Evolutionary conservation across 164 flowering plant species (phyloP).

Genomic region (Aristolochia californica): DNA sequence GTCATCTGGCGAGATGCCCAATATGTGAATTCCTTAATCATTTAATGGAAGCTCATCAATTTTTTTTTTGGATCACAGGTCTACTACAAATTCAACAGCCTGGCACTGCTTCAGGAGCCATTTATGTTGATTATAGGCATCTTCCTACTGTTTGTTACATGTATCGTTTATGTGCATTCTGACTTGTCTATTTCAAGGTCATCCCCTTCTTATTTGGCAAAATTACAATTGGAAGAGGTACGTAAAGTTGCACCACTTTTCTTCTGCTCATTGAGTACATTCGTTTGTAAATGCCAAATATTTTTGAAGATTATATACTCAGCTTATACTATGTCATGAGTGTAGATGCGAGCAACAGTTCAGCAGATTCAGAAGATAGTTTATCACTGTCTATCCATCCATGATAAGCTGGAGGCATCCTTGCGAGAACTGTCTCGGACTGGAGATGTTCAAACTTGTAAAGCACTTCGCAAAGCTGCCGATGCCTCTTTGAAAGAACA

Average conservation of each 20-base stretch:
- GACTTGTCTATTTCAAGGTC: constrained; percentile 89
- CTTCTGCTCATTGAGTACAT: too few relatives aligned
- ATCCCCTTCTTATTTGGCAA: constrained; percentile 82
- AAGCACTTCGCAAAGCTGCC: constrained; percentile 73
- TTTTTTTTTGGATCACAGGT: constrained; percentile 39
- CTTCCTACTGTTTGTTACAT: constrained; percentile 62
- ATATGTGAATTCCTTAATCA: too few relatives aligned
- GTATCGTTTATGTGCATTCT: constrained; percentile 62
- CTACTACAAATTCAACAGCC: constrained; percentile 75
- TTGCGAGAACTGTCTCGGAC: constrained; percentile 81
- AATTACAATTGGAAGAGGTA: constrained; percentile 92
- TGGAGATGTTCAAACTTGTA: constrained; percentile 88
- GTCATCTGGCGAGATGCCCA: too few relatives aligned
- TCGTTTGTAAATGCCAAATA: too few relatives aligned
- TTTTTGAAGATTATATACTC: too few relatives aligned
- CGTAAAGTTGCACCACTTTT: neutral
- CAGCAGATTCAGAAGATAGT: constrained; percentile 53
- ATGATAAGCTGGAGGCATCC: constrained; percentile 82
- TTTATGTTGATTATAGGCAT: constrained; percentile 78
- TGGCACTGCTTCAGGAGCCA: constrained; percentile 76
- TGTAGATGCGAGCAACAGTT: constrained; percentile 60
- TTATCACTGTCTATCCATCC: constrained; percentile 42
- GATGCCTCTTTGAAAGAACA: constrained; percentile 64
- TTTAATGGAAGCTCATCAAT: too few relatives aligned
- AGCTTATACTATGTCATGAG: too few relatives aligned